A percentile compares a stretch with the other conserved stretches of the same genome.
phyloP scores from a whole-genome alignment of 192 early-diverging fungal species.

The Coemansia sp. region DNA sequence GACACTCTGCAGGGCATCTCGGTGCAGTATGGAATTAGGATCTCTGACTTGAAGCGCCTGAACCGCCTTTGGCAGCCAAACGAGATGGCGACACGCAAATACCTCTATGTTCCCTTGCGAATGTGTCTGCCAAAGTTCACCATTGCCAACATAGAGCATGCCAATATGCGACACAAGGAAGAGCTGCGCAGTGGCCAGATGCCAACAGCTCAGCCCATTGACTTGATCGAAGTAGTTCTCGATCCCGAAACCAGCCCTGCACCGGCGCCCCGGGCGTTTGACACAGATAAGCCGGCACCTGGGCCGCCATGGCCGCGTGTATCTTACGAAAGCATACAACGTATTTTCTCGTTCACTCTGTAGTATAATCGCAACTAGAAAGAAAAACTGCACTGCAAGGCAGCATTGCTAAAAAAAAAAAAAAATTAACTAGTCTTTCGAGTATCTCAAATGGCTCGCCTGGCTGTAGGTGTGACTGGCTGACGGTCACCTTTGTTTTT shows the following conservation, averaged over 20 bases:
- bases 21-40: conserved; percentile 31
- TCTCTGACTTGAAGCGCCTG: conserved; percentile 42
- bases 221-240: conserved; percentile 37
- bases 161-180: conserved; percentile 11
- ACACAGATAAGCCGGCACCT: not conserved
- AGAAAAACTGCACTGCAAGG: not conserved
- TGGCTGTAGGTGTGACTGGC: too few relatives aligned
- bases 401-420: not conserved
- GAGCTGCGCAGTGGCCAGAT: not conserved
- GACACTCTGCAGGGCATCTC: conserved; percentile 42
- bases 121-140: conserved; percentile 34
- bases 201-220: conserved; percentile 6
- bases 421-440: not conserved
- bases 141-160: conserved; percentile 23
- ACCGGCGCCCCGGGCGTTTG: not conserved
- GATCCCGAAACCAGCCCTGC: conserved; percentile 2
- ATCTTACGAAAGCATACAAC: conserved; percentile 33
- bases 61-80: conserved; percentile 46
- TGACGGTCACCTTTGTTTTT: too few relatives aligned
- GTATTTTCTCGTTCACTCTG: conserved; percentile 30
- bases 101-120: conserved; percentile 45
- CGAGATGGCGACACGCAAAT: conserved; percentile 33
- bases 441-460: too few relatives aligned
- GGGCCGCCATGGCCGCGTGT: conserved; percentile 28
- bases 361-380: too few relatives aligned